phyloP scores from a whole-genome alignment of 192 early-diverging fungal species.

The Coemansia aciculifera region DNA sequence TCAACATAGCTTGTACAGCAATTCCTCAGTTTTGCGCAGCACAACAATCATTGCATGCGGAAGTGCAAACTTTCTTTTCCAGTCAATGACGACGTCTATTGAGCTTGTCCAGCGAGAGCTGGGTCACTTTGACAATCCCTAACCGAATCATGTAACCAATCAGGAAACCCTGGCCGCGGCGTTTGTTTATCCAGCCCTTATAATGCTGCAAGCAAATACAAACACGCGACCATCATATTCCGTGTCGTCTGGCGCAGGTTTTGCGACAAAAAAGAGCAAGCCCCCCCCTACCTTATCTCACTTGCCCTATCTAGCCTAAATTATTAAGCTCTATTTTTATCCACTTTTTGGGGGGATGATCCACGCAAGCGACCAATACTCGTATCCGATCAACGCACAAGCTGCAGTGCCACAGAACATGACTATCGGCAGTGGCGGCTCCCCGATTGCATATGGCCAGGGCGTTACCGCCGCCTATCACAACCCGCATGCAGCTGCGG shows the following conservation, averaged over 20 bases:
- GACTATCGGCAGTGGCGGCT: slow-evolving; percentile 12
- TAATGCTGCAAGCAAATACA: not conserved
- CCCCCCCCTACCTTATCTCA: not conserved
- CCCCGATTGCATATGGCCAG: slow-evolving; percentile 30
- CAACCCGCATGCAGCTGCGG: slow-evolving; percentile 3
- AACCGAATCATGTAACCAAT: not conserved
- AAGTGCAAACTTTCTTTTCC: too few relatives aligned
- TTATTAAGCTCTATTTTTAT: not conserved
- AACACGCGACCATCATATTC: not conserved
- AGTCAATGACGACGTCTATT: not conserved
- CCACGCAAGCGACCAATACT: slow-evolving; percentile 49
- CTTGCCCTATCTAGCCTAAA: not conserved
- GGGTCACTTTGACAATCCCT: not conserved
- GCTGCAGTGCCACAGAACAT: slow-evolving; percentile 1
- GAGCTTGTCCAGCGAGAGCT: too few relatives aligned
- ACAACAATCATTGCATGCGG: too few relatives aligned
- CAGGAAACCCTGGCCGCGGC: not conserved
- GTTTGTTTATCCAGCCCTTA: not conserved
- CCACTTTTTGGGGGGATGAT: slow-evolving; percentile 27
- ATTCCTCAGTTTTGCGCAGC: too few relatives aligned
- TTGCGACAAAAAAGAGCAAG: not conserved
- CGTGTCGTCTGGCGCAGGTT: not conserved
- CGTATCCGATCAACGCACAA: slow-evolving; percentile 32
- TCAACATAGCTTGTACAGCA: not conserved
- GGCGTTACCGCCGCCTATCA: slow-evolving; percentile 12